Conservation (phyloP, 2,329 filamentous ascomycete species). For the Cladophialophora bantiana region DNA sequence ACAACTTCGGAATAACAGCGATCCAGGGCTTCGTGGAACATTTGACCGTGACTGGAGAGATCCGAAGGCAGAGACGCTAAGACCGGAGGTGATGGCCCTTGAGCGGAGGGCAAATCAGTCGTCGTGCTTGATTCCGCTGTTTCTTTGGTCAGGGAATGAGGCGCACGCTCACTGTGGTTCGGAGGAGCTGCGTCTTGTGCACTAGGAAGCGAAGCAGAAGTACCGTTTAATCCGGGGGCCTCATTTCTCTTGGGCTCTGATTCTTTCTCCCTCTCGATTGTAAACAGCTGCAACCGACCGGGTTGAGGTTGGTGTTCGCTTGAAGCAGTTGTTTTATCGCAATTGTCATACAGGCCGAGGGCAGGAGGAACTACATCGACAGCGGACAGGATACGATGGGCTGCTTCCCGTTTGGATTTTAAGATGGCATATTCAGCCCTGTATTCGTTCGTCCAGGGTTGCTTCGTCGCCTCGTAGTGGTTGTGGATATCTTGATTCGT, state of each 20-base stretch:
- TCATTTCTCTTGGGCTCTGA: neutral
- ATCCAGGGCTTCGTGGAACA: constrained; percentile 12
- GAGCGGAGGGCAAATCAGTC: constrained; percentile 27
- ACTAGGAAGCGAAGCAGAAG: constrained; percentile 15
- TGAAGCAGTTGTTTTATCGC: neutral
- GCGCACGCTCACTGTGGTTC: neutral
- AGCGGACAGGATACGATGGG: neutral
- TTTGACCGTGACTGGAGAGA: constrained; percentile 28
- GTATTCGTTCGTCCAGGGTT: neutral
- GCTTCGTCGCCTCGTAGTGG: neutral
- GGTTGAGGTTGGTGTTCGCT: neutral
- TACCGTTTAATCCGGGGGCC: neutral
- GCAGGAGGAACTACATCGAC: neutral
- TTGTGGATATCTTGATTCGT: neutral
- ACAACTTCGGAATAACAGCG: neutral
- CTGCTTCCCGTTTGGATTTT: neutral
- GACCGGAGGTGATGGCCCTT: constrained; percentile 12
- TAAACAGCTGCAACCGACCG: neutral
- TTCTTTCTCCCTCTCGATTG: neutral
- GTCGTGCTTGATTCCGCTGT: constrained; percentile 11
- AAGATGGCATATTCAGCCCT: constrained; percentile 16
- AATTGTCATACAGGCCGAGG: neutral
- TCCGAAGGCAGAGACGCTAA: constrained; percentile 23
- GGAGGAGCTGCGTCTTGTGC: constrained; percentile 11
- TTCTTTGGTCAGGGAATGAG: constrained; percentile 25